Evolutionary conservation across 2,329 filamentous ascomycete genomes (phyloP).

Genomic region (Celoporthe dispersa): DNA sequence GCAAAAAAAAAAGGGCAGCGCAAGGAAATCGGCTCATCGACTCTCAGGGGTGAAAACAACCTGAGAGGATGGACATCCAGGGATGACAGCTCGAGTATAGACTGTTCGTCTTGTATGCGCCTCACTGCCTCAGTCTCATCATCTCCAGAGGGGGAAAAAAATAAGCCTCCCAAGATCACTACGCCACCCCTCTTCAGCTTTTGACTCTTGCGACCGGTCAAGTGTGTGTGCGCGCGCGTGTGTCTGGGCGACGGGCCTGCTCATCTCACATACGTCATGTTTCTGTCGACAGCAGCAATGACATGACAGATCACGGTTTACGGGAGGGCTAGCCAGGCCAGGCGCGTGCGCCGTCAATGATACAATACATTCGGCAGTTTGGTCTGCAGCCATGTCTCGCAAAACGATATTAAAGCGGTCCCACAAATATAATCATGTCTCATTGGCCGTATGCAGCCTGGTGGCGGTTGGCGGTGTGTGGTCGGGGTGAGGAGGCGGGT

Average conservation of each 20-base stretch:
- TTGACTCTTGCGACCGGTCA: background rate
- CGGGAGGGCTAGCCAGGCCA: background rate
- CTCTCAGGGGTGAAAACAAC: too few relatives aligned
- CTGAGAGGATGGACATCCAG: background rate
- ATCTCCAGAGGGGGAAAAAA: background rate
- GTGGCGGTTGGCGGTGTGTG: slow-evolving; percentile 18
- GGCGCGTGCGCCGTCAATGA: background rate
- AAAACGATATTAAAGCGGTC: slow-evolving; percentile 7
- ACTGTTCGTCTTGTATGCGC: background rate
- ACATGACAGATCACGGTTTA: background rate
- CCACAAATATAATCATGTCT: slow-evolving; percentile 20
- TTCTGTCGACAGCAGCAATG: background rate
- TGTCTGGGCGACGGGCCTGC: too few relatives aligned
- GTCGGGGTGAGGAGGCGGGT: background rate
- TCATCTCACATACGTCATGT: background rate
- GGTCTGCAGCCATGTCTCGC: slow-evolving; percentile 13
- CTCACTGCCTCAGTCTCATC: background rate
- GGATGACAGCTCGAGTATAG: background rate
- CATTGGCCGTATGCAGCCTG: background rate
- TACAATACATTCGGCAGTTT: slow-evolving; percentile 1
- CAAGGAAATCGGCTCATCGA: background rate
- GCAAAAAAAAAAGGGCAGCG: too few relatives aligned
- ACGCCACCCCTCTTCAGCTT: background rate
- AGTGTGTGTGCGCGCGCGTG: background rate
- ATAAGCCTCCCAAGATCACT: background rate